phyloP scores from a whole-genome alignment of 345 rosid species.

The Psidium guajava region DNA sequence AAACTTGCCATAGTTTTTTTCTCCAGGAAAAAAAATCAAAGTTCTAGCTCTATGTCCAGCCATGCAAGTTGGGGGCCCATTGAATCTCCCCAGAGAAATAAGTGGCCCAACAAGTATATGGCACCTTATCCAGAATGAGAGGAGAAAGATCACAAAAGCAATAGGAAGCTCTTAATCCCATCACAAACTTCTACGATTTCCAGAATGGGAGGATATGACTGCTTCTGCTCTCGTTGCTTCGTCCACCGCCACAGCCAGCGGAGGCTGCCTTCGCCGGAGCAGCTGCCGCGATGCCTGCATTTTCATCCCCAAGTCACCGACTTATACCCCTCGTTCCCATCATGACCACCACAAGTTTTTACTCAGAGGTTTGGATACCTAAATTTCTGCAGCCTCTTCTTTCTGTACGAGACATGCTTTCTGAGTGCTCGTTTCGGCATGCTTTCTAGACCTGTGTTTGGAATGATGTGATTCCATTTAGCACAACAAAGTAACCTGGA shows the following conservation, averaged over 20 bases:
- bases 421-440: neutral
- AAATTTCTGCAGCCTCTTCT: neutral
- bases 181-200: neutral
- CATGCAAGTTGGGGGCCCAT: neutral
- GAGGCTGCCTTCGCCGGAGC: neutral
- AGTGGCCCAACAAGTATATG: neutral
- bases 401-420: neutral
- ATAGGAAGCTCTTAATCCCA: neutral
- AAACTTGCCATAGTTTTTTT: neutral
- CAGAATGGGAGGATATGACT: conserved; percentile 37
- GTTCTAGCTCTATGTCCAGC: neutral
- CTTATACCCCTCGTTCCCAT: neutral
- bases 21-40: neutral
- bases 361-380: conserved; percentile 11
- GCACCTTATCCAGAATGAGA: conserved; percentile 15
- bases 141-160: conserved; percentile 1
- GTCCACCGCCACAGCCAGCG: conserved; percentile 1
- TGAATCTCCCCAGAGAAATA: neutral
- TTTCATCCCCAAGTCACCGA: conserved; percentile 3
- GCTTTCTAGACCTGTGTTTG: neutral
- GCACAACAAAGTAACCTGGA: neutral
- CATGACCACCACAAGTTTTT: neutral
- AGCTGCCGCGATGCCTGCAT: neutral
- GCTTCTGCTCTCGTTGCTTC: conserved; percentile 15
- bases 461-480: neutral